A percentile compares a stretch with the other conserved stretches of the same genome.
These are phyloP conservation scores for Graphiopsis chlorocephala DNA, from an alignment of 2,329 filamentous ascomycete species.

Conservation along the genomic window DNA sequence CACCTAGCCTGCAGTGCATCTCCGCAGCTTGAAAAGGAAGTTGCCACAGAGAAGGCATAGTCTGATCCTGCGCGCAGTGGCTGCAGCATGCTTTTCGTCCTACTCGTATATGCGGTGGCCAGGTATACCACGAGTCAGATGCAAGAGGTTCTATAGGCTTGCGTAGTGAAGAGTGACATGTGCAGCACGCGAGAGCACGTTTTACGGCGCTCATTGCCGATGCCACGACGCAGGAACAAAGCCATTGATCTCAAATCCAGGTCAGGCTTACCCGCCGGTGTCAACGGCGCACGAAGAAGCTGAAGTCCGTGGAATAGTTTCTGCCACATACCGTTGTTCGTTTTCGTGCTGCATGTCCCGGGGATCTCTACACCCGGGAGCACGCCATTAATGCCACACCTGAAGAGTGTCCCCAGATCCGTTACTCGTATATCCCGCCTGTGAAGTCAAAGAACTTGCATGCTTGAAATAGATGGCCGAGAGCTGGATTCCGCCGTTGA, in stretches of 20 bases:
- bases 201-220: not conserved
- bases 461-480: not conserved
- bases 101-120: not conserved
- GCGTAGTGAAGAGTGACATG: not conserved
- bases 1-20: not conserved
- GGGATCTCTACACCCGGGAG: not conserved
- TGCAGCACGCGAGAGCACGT: not conserved
- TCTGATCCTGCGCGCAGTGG: not conserved
- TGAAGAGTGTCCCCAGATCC: not conserved
- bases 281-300: not conserved
- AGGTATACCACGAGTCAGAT: not conserved
- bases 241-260: not conserved
- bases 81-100: constrained; percentile 5
- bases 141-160: not conserved
- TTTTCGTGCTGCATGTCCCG: not conserved
- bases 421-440: not conserved
- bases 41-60: not conserved
- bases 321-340: not conserved
- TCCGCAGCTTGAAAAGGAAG: not conserved
- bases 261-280: not conserved
- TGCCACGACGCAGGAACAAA: constrained; percentile 6
- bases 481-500: not conserved
- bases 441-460: not conserved
- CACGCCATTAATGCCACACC: not conserved
- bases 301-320: not conserved